Evolutionary conservation across 2,329 filamentous ascomycete species (phyloP).

Genomic region (Aspergillus chevalieri): DNA sequence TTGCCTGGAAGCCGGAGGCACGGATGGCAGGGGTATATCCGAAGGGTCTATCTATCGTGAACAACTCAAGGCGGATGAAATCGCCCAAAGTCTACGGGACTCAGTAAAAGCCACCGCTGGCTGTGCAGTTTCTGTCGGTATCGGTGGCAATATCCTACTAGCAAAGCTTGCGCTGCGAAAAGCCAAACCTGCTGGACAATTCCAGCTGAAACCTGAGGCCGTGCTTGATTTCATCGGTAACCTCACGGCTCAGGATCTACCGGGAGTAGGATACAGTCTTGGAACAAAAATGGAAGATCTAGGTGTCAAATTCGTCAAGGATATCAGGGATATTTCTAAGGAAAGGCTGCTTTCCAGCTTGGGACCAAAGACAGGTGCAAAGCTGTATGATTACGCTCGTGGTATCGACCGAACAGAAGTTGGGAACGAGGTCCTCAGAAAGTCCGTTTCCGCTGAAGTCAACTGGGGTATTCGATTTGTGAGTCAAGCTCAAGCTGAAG

Average conservation of each 20-base stretch:
- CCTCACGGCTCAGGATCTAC: conserved; percentile 72
- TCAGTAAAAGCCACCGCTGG: conserved; percentile 68
- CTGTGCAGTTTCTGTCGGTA: conserved; percentile 86
- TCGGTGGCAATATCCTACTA: conserved; percentile 81
- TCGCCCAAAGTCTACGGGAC: conserved; percentile 62
- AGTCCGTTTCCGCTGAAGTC: conserved; percentile 94
- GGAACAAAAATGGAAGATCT: conserved; percentile 82
- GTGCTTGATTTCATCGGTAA: conserved; percentile 70
- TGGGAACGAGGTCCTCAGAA: conserved; percentile 75
- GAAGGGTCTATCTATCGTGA: conserved; percentile 70
- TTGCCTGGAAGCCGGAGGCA: conserved; percentile 60
- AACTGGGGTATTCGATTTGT: conserved; percentile 98
- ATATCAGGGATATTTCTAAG: conserved; percentile 69
- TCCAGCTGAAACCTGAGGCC: conserved; percentile 76
- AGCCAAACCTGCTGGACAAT: conserved; percentile 91
- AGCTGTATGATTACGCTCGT: conserved; percentile 80
- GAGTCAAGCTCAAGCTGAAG: conserved; percentile 84
- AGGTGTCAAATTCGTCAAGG: conserved; percentile 73
- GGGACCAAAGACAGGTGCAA: conserved; percentile 88
- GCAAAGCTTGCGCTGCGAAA: conserved; percentile 86
- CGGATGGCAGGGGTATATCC: conserved; percentile 57
- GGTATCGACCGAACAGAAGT: conserved; percentile 84
- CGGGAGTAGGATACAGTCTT: conserved; percentile 88
- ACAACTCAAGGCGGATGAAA: conserved; percentile 68
- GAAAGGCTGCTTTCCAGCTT: conserved; percentile 68